These are phyloP conservation scores for Pseudocercospora musae DNA, from an alignment of 2,329 filamentous ascomycete species.

Conservation along the genomic window DNA sequence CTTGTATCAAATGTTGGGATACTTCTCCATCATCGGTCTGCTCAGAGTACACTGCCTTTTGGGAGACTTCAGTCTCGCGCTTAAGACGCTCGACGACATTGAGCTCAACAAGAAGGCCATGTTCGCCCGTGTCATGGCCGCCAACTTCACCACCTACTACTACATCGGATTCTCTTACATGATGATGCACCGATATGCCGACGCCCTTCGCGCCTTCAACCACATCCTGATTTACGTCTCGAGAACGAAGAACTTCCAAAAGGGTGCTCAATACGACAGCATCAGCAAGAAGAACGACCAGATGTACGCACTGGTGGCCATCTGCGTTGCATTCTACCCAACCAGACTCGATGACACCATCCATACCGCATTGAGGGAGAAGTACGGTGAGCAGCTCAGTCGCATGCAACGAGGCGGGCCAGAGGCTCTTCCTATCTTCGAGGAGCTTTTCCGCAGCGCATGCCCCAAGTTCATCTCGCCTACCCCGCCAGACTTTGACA, in stretches of 20 bases:
- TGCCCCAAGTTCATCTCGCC: constrained; percentile 99
- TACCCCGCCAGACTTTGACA: constrained; percentile 94
- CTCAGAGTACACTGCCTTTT: constrained; percentile 93
- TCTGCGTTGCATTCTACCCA: constrained; percentile 97
- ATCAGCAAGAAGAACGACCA: constrained; percentile 99
- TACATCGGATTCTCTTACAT: constrained; percentile 99
- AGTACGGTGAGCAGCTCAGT: constrained; percentile 97
- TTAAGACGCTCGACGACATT: constrained; percentile 98
- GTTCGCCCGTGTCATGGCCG: constrained; percentile 99
- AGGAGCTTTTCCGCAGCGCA: constrained; percentile 95
- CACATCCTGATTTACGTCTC: constrained; percentile 99
- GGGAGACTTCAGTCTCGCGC: constrained; percentile 93
- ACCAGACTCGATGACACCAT: constrained; percentile 98
- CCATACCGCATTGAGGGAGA: constrained; percentile 95
- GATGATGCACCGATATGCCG: constrained; percentile 99
- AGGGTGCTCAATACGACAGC: constrained; percentile 96
- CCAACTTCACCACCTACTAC: constrained; percentile 99
- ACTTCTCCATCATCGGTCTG: constrained; percentile 98
- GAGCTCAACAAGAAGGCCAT: constrained; percentile 99
- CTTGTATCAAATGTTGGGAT: constrained; percentile 96
- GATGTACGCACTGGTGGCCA: constrained; percentile 98
- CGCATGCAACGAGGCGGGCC: constrained; percentile 95
- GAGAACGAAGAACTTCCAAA: constrained; percentile 99
- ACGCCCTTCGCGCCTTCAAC: constrained; percentile 99
- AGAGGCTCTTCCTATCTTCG: constrained; percentile 91